Evolutionary conservation across 768 basidiomycete genomes (phyloP).

Genomic region (Tubosaeta sp.): DNA sequence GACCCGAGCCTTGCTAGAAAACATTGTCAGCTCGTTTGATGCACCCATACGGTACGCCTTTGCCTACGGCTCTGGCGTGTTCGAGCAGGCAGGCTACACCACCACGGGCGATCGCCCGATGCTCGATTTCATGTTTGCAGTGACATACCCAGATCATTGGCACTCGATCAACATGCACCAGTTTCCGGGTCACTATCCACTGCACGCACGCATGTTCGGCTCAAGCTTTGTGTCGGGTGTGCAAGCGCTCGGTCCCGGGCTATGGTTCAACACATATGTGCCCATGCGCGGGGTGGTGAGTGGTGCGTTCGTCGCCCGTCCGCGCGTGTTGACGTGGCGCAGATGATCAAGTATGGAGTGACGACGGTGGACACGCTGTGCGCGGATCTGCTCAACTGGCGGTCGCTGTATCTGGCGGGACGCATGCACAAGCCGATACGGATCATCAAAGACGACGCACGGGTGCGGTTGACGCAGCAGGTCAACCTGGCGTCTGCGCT

Average conservation of each 20-base stretch:
- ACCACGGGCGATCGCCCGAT: slow-evolving; percentile 51
- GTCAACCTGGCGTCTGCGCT: slow-evolving; percentile 91
- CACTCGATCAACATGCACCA: slow-evolving; percentile 95
- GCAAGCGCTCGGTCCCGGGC: slow-evolving; percentile 73
- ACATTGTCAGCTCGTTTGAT: slow-evolving; percentile 74
- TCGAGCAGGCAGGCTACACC: slow-evolving; percentile 82
- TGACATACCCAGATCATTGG: slow-evolving; percentile 89
- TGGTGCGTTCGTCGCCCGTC: slow-evolving; percentile 15
- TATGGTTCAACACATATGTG: slow-evolving; percentile 96
- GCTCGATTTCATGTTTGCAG: slow-evolving; percentile 96
- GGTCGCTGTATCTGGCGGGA: slow-evolving; percentile 88
- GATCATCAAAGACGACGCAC: slow-evolving; percentile 89
- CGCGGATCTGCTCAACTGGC: slow-evolving; percentile 89
- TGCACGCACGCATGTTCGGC: slow-evolving; percentile 82
- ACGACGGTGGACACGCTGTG: slow-evolving; percentile 89
- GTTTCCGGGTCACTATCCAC: slow-evolving; percentile 85
- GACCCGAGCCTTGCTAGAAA: slow-evolving; percentile 74
- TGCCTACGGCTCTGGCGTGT: slow-evolving; percentile 96
- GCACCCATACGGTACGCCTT: slow-evolving; percentile 96
- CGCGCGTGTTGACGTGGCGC: neutral
- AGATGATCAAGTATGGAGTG: slow-evolving; percentile 97
- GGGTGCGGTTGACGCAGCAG: slow-evolving; percentile 87
- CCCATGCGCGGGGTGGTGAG: slow-evolving; percentile 80
- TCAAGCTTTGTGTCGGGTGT: slow-evolving; percentile 75
- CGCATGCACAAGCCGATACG: slow-evolving; percentile 97